Conservation (phyloP, 2,329 filamentous ascomycete species). For the Claviceps sp. region DNA sequence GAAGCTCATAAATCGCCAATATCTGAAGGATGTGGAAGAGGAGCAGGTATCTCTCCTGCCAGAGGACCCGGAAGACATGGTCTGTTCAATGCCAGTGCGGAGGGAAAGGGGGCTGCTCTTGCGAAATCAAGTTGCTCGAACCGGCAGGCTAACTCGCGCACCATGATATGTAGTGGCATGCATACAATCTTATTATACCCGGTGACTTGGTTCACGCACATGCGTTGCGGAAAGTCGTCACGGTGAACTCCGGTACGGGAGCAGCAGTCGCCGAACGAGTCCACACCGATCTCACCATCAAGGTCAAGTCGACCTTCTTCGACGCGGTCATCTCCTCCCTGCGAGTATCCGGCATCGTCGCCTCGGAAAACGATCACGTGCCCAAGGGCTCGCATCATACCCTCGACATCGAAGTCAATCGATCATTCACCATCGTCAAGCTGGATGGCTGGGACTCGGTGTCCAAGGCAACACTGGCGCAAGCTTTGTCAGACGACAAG, state of each 20-base stretch:
- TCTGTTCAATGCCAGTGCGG: constrained; percentile 11
- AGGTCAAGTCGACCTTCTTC: constrained; percentile 44
- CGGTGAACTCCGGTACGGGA: constrained; percentile 34
- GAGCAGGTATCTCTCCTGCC: constrained; percentile 29
- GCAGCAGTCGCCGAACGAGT: constrained; percentile 36
- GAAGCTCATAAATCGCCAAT: constrained; percentile 26
- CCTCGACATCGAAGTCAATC: constrained; percentile 71
- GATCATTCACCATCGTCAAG: constrained; percentile 83
- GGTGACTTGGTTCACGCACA: constrained; percentile 41
- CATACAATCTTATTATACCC: constrained; percentile 44
- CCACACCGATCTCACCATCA: constrained; percentile 44
- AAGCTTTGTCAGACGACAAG: constrained; percentile 66
- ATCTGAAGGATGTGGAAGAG: constrained; percentile 25
- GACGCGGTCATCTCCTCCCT: constrained; percentile 41
- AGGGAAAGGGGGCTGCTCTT: neutral
- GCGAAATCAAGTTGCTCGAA: constrained; percentile 1
- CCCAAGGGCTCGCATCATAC: constrained; percentile 44
- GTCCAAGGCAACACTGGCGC: constrained; percentile 61
- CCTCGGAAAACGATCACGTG: constrained; percentile 38
- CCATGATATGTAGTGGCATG: constrained; percentile 34
- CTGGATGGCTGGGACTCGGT: constrained; percentile 79
- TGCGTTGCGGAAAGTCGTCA: constrained; percentile 41
- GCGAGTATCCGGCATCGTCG: constrained; percentile 41
- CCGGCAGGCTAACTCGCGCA: constrained; percentile 2
- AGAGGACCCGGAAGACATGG: constrained; percentile 35